Conservation (phyloP, 345 rosid species). For the Brassica carinata region DNA sequence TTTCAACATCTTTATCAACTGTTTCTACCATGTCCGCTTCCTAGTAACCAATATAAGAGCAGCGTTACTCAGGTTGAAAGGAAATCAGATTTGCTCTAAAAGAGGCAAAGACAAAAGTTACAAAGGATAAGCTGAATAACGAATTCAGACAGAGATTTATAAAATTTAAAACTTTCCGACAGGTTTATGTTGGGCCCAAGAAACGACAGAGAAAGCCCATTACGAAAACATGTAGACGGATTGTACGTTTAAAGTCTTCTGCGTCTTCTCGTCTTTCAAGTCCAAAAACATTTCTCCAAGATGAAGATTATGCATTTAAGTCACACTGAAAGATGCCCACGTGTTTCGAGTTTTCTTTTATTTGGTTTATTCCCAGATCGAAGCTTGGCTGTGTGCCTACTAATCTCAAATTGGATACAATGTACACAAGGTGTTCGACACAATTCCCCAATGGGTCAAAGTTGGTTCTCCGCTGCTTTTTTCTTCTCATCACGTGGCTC, state of each 20-base stretch:
- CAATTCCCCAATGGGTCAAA: background rate
- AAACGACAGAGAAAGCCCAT: background rate
- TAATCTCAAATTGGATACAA: background rate
- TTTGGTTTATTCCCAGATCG: background rate
- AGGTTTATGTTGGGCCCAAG: background rate
- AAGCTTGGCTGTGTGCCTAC: background rate
- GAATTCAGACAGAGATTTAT: background rate
- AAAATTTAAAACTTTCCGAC: background rate
- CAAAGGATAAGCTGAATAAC: no score
- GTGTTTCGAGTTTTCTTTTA: background rate
- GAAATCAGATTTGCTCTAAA: no score
- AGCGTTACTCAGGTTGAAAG: no score
- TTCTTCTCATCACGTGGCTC: slow-evolving; percentile 10
- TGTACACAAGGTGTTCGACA: background rate
- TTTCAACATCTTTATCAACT: no score
- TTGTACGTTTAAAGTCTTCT: no score
- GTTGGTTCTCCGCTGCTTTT: background rate
- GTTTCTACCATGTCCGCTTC: no score
- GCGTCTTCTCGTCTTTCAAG: no score
- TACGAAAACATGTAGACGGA: no score
- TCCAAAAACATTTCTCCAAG: background rate
- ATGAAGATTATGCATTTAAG: background rate
- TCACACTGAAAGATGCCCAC: background rate
- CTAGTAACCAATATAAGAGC: no score
- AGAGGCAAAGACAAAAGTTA: no score